Percentiles rank a stretch among this genome's conserved stretches.
Conservation (phyloP, 2,329 filamentous ascomycete genomes). For the Fusarium acutatum region DNA sequence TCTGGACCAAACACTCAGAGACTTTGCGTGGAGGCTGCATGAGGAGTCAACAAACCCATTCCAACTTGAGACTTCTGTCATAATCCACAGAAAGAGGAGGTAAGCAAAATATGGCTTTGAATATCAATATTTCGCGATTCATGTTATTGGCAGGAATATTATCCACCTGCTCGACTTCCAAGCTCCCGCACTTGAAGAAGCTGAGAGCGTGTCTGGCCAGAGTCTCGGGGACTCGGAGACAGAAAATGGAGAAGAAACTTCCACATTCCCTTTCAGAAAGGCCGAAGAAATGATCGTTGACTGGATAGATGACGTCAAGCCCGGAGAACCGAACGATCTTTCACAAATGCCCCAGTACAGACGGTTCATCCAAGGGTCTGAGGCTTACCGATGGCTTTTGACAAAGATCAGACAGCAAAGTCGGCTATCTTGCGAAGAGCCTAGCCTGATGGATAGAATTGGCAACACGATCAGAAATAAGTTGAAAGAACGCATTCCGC, state of each 20-base stretch:
- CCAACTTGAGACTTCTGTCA: not conserved
- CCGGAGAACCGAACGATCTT: not conserved
- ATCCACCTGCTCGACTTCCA: not conserved
- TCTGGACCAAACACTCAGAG: not conserved
- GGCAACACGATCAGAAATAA: not conserved
- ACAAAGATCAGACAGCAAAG: not conserved
- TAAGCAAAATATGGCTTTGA: not conserved
- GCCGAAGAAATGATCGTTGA: not conserved
- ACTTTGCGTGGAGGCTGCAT: conserved; percentile 7
- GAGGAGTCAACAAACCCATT: not conserved
- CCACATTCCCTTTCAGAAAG: not conserved
- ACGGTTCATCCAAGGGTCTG: not conserved
- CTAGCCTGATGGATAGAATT: not conserved
- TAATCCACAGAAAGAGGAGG: not conserved
- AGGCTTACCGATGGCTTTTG: conserved; percentile 5
- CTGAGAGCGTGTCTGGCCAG: not conserved
- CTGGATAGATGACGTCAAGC: not conserved
- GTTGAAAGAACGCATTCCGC: not conserved
- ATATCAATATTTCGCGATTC: not conserved
- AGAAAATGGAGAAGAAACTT: rapidly evolving
- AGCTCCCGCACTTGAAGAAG: rapidly evolving
- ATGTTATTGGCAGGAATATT: not conserved
- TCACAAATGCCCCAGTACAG: not conserved
- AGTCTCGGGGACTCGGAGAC: not conserved
- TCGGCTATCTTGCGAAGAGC: not conserved